Evolutionary conservation across 805 yeast genomes (phyloP).

Genomic region (Suhomyces sp.): DNA sequence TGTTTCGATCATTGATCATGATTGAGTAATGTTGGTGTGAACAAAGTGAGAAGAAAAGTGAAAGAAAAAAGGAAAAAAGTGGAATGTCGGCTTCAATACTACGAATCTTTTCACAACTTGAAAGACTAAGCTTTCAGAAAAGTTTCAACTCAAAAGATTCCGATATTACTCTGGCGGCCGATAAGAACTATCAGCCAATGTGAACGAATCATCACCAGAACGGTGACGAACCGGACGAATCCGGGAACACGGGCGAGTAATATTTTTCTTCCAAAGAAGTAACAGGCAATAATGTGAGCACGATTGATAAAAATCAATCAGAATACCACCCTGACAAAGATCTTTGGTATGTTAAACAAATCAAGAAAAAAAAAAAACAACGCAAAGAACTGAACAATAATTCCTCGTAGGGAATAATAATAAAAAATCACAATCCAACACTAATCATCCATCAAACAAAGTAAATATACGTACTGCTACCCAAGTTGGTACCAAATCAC

Average conservation of each 20-base stretch:
- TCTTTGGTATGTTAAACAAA: slow-evolving; percentile 58
- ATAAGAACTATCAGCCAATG: slow-evolving; percentile 39
- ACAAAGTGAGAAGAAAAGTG: background rate
- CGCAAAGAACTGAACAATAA: slow-evolving; percentile 11
- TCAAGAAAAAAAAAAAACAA: slow-evolving; percentile 9
- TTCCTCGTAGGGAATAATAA: too few species aligned
- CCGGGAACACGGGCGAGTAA: slow-evolving; percentile 52
- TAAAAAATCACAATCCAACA: too few species aligned
- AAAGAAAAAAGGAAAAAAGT: slow-evolving; percentile 5
- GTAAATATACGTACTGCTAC: slow-evolving; percentile 83
- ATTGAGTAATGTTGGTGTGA: slow-evolving; percentile 1
- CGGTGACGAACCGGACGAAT: slow-evolving; percentile 41
- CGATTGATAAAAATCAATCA: slow-evolving; percentile 18
- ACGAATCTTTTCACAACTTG: slow-evolving; percentile 56
- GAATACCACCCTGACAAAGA: slow-evolving; percentile 74
- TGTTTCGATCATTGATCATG: background rate
- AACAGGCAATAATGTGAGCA: slow-evolving; percentile 72
- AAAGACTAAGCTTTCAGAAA: slow-evolving; percentile 24
- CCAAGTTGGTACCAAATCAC: slow-evolving; percentile 99
- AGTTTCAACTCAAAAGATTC: slow-evolving; percentile 85
- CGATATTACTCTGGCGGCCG: slow-evolving; percentile 48
- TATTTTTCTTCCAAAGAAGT: slow-evolving; percentile 92
- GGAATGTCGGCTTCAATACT: slow-evolving; percentile 83
- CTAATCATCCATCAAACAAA: too few species aligned
- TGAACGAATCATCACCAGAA: slow-evolving; percentile 33